Percentiles rank a stretch among this genome's conserved stretches.
Evolutionary conservation across 2,329 filamentous ascomycete species (phyloP).

Genomic region (Nothophaeocryptopus gaeumannii): DNA sequence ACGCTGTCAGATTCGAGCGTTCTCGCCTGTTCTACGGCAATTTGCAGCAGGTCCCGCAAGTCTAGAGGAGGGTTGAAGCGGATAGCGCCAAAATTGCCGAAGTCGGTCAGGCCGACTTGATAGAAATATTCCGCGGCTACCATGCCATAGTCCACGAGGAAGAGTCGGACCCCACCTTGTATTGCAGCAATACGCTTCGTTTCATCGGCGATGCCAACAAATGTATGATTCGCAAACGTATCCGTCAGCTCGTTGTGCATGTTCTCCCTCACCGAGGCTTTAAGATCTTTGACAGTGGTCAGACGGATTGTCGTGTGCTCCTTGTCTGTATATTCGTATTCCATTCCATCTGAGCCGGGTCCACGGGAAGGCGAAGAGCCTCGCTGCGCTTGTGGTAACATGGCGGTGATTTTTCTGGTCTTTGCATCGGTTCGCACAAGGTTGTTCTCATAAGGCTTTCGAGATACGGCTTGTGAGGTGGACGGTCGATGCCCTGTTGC

Average conservation of each 20-base stretch:
- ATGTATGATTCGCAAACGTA: constrained; percentile 81
- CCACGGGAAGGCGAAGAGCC: constrained; percentile 38
- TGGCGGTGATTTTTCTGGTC: constrained; percentile 90
- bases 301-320: constrained; percentile 69
- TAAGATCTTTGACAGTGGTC: constrained; percentile 80
- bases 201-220: constrained; percentile 90
- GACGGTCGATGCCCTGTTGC: constrained; percentile 38
- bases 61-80: constrained; percentile 73
- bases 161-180: constrained; percentile 88
- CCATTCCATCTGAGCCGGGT: constrained; percentile 49
- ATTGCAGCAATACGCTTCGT: constrained; percentile 83
- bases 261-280: constrained; percentile 72
- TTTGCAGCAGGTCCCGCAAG: constrained; percentile 65
- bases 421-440: constrained; percentile 86
- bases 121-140: constrained; percentile 87
- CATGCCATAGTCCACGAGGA: constrained; percentile 88
- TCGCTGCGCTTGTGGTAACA: constrained; percentile 65
- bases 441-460: constrained; percentile 75
- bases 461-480: constrained; percentile 27
- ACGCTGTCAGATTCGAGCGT: constrained; percentile 38
- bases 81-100: constrained; percentile 88
- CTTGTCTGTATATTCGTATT: constrained; percentile 71
- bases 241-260: constrained; percentile 86
- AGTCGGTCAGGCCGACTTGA: constrained; percentile 89
- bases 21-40: constrained; percentile 69